Conservation (phyloP, 768 basidiomycete genomes). For the Xerocomus potaroensis region DNA sequence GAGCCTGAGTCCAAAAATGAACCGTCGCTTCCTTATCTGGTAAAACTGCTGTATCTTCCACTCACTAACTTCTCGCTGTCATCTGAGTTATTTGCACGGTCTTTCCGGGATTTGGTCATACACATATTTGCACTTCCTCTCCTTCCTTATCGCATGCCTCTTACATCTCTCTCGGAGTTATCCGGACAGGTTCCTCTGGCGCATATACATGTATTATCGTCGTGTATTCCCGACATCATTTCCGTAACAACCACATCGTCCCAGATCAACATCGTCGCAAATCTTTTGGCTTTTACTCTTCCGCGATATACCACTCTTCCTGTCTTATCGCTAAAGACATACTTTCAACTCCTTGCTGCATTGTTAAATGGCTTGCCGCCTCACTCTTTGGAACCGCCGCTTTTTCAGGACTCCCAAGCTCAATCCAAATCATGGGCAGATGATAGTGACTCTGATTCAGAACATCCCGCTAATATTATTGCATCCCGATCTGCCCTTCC, state of each 20-base stretch:
- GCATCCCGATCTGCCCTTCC: conserved; percentile 33
- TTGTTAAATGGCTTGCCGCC: conserved; percentile 53
- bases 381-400: conserved; percentile 46
- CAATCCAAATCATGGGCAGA: conserved; percentile 17
- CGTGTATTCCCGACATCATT: conserved; percentile 29
- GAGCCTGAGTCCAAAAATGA: conserved; percentile 51
- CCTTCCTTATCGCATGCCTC: conserved; percentile 71
- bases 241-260: conserved; percentile 27
- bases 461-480: conserved; percentile 33
- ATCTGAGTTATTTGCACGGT: conserved; percentile 21
- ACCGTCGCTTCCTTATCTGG: conserved; percentile 26
- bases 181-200: conserved; percentile 60
- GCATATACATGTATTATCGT: conserved; percentile 32
- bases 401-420: conserved; percentile 14
- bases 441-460: conserved; percentile 42
- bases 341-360: conserved; percentile 48
- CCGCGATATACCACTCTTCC: conserved; percentile 55
- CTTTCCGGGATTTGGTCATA: conserved; percentile 42
- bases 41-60: conserved; percentile 26
- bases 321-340: conserved; percentile 42
- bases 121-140: conserved; percentile 69
- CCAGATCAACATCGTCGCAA: conserved; percentile 64
- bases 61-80: conserved; percentile 30
- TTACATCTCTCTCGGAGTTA: conserved; percentile 57
- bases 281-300: conserved; percentile 59